Evolutionary conservation across 75 land plant genomes (phyloP).

Genomic region (Azolla pinnata): DNA sequence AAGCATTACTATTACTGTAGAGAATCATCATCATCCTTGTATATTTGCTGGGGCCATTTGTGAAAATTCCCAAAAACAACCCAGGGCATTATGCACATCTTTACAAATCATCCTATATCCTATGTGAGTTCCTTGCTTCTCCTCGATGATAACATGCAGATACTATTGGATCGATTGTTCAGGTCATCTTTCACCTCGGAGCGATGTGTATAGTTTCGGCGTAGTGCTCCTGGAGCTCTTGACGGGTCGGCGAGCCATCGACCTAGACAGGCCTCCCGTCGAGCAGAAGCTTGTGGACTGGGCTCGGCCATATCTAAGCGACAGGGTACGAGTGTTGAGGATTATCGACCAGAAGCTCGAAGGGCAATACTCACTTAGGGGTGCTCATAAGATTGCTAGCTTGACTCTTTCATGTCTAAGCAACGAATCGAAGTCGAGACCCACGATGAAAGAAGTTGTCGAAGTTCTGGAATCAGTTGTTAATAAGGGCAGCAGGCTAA

Average conservation of each 20-base stretch:
- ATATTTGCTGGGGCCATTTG: too few species aligned
- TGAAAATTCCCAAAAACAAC: too few species aligned
- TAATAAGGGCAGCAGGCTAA: neutral
- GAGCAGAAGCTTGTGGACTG: conserved; percentile 46
- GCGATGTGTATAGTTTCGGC: conserved; percentile 50
- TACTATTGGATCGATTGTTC: too few species aligned
- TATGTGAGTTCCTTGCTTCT: too few species aligned
- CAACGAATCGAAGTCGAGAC: conserved; percentile 28
- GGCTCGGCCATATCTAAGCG: conserved; percentile 27
- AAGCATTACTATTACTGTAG: too few species aligned
- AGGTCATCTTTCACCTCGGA: conserved; percentile 39
- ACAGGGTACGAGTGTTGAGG: conserved; percentile 22
- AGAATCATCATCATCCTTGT: too few species aligned
- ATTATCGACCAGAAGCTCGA: conserved; percentile 36
- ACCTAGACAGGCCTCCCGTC: conserved; percentile 15
- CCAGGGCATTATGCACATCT: too few species aligned
- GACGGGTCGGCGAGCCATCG: conserved; percentile 32
- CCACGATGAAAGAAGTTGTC: conserved; percentile 33
- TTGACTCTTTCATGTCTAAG: conserved; percentile 27
- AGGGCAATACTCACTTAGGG: conserved; percentile 32
- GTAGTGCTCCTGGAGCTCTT: conserved; percentile 41
- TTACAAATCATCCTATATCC: too few species aligned
- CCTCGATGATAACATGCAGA: too few species aligned
- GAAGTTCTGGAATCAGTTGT: conserved; percentile 14
- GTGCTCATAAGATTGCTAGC: conserved; percentile 20